These are phyloP conservation scores for Lasiodiplodia sp. DNA, from an alignment of 2,329 filamentous ascomycete species.

Conservation along the genomic window DNA sequence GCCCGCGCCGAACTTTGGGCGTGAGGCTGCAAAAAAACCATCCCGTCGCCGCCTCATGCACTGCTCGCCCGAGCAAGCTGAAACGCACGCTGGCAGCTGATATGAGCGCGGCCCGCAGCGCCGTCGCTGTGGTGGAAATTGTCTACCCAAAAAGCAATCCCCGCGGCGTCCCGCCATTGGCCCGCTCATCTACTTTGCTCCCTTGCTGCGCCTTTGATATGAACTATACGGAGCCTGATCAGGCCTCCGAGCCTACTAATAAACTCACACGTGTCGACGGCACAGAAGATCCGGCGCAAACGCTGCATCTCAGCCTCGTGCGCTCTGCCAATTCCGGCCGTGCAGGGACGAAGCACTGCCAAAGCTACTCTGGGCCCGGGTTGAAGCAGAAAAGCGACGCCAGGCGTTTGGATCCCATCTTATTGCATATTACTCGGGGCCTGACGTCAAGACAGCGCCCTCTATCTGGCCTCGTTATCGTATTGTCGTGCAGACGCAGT, in stretches of 20 bases:
- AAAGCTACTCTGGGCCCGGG: background rate
- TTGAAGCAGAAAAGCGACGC: background rate
- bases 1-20: background rate
- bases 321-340: background rate
- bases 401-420: background rate
- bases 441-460: background rate
- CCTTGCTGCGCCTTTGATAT: conserved; percentile 12
- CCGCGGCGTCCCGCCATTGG: conserved; percentile 5
- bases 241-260: conserved; percentile 12
- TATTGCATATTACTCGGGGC: background rate
- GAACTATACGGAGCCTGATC: conserved; percentile 8
- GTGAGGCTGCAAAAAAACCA: background rate
- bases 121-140: conserved; percentile 21
- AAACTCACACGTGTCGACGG: conserved; percentile 4
- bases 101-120: conserved; percentile 5
- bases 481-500: background rate
- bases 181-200: background rate
- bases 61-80: conserved; percentile 3
- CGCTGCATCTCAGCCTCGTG: background rate
- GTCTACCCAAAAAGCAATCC: conserved; percentile 19
- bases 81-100: conserved; percentile 4
- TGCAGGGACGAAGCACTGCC: conserved; percentile 3
- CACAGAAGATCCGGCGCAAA: conserved; percentile 6
- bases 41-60: conserved; percentile 7
- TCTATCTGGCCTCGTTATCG: background rate